A percentile compares a stretch with the other conserved stretches of the same genome.
These are phyloP conservation scores for Taphrina sp. DNA, from an alignment of 1,139 yeast species.

Conservation along the genomic window DNA sequence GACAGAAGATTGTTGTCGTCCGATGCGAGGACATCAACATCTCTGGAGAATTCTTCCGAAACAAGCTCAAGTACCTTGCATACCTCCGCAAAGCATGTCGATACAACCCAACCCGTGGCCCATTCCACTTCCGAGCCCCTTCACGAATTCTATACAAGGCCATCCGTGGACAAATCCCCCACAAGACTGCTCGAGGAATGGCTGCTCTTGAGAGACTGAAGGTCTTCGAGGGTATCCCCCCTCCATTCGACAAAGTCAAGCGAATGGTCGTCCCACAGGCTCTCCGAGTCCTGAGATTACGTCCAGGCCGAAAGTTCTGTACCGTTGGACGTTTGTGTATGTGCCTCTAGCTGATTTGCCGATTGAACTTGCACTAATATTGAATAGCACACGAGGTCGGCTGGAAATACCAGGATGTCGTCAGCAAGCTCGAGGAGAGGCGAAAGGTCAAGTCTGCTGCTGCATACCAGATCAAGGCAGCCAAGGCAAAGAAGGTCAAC, in stretches of 20 bases:
- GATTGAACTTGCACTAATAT: slow-evolving; percentile 35
- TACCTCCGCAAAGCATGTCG: slow-evolving; percentile 99
- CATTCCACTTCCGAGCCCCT: slow-evolving; percentile 99
- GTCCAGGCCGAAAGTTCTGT: slow-evolving; percentile 99
- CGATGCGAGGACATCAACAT: slow-evolving; percentile 95
- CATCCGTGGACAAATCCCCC: slow-evolving; percentile 98
- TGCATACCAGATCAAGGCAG: slow-evolving; percentile 99
- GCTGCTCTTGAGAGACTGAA: slow-evolving; percentile 99
- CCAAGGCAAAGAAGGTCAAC: slow-evolving; percentile 82
- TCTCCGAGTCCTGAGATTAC: slow-evolving; percentile 97
- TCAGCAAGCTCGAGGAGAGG: slow-evolving; percentile 97
- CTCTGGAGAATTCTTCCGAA: slow-evolving; percentile 99
- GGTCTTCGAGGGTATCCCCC: slow-evolving; percentile 99
- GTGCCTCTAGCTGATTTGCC: slow-evolving; percentile 87
- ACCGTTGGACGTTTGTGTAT: slow-evolving; percentile 90
- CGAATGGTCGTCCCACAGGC: slow-evolving; percentile 99
- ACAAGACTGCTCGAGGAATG: slow-evolving; percentile 99
- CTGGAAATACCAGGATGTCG: slow-evolving; percentile 99
- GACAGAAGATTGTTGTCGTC: slow-evolving; percentile 96
- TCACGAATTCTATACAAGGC: slow-evolving; percentile 99
- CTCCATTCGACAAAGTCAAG: slow-evolving; percentile 99
- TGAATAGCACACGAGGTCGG: slow-evolving; percentile 69
- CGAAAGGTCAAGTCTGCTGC: slow-evolving; percentile 99
- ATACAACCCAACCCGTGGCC: slow-evolving; percentile 98
- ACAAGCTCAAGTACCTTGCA: slow-evolving; percentile 96